These are phyloP conservation scores for Fusarium udum DNA, from an alignment of 2,329 filamentous ascomycete species.

Conservation along the genomic window DNA sequence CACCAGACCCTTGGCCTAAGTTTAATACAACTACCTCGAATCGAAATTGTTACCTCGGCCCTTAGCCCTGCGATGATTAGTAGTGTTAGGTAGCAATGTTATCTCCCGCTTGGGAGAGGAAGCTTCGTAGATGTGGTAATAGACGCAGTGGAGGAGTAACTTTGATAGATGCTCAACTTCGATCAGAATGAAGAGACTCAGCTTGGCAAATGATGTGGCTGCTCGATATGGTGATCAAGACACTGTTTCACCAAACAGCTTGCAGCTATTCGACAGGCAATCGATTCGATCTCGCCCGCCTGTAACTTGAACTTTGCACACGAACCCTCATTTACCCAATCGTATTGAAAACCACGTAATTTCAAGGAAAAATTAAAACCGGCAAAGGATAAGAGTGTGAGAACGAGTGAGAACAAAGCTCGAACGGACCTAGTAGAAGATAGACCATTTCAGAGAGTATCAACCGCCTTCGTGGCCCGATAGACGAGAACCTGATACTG, in stretches of 20 bases:
- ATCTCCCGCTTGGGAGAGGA: neutral
- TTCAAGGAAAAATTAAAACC: neutral
- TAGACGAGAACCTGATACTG: neutral
- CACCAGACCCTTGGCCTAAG: too few species aligned
- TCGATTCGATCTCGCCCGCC: neutral
- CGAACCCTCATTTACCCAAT: neutral
- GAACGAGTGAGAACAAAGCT: neutral
- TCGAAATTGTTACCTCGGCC: neutral
- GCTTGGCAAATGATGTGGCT: neutral
- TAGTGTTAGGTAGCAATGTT: neutral
- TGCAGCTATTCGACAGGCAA: neutral
- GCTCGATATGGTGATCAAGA: neutral
- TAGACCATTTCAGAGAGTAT: neutral
- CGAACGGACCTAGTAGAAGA: neutral
- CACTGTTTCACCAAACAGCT: neutral
- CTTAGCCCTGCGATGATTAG: neutral
- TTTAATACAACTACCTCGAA: neutral
- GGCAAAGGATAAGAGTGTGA: fast-evolving
- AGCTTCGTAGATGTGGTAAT: neutral
- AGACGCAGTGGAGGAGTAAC: neutral
- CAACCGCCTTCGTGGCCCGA: neutral
- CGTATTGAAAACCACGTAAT: neutral
- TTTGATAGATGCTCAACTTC: neutral
- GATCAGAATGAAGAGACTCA: neutral
- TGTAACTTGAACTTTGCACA: neutral